A percentile compares a stretch with the other conserved stretches of the same genome.
Evolutionary conservation across 805 yeast species (phyloP).

Genomic region (Candida orba): DNA sequence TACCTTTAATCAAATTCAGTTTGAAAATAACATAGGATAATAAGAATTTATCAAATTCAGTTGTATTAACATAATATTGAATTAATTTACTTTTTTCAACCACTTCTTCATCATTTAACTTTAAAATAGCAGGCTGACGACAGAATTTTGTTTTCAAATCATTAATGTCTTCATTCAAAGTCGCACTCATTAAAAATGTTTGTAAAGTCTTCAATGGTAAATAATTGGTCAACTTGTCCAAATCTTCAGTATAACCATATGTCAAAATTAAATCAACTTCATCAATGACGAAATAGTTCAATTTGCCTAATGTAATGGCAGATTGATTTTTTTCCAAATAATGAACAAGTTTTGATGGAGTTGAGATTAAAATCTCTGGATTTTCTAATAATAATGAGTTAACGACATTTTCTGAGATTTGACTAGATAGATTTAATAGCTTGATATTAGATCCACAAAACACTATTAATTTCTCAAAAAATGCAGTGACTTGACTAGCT

Average conservation of each 20-base stretch:
- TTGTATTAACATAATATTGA: constrained; percentile 81
- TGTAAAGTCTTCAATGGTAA: constrained; percentile 75
- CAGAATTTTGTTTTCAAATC: constrained; percentile 72
- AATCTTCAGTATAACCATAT: constrained; percentile 86
- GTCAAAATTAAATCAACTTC: constrained; percentile 90
- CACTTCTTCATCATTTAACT: constrained; percentile 64
- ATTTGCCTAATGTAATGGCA: constrained; percentile 43
- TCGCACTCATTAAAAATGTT: constrained; percentile 94
- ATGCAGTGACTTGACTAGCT: constrained; percentile 73
- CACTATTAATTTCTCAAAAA: constrained; percentile 58
- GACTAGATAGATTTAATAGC: constrained; percentile 53
- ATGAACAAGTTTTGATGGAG: constrained; percentile 72
- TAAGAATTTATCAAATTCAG: constrained; percentile 87
- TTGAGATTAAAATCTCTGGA: constrained; percentile 79
- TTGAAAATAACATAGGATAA: constrained; percentile 89
- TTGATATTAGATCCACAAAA: constrained; percentile 65
- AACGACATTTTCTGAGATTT: constrained; percentile 64
- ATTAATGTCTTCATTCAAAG: constrained; percentile 80
- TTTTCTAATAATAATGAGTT: constrained; percentile 59
- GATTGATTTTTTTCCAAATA: constrained; percentile 42
- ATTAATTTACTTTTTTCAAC: constrained; percentile 49
- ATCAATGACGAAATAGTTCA: constrained; percentile 77
- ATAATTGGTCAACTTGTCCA: constrained; percentile 52
- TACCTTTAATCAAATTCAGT: constrained; percentile 81
- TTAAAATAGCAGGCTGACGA: constrained; percentile 72